These are phyloP conservation scores for Solanum chmielewskii DNA, from an alignment of 257 asterid genomes.

Conservation along the genomic window DNA sequence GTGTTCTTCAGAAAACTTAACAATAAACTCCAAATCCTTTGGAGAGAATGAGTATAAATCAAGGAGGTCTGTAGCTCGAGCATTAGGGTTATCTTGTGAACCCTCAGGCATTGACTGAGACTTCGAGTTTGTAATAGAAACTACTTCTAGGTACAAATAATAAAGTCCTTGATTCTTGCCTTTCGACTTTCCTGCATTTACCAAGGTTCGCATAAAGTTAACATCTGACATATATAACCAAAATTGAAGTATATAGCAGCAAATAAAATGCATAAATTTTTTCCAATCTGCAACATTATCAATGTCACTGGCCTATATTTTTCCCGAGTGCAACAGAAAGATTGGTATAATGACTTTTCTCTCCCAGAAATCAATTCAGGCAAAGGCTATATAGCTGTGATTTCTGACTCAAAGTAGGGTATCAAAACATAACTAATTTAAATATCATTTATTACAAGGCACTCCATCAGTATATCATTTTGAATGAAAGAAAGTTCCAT, in stretches of 20 bases:
- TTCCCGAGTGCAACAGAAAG: not conserved
- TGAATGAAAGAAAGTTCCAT: not conserved
- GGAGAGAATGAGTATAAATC: conserved; percentile 79
- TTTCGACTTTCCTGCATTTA: conserved; percentile 75
- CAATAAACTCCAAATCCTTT: conserved; percentile 81
- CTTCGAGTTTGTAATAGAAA: conserved; percentile 75
- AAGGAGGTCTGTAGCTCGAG: conserved; percentile 42
- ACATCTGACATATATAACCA: not conserved
- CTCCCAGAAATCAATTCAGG: not conserved
- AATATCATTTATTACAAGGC: not conserved
- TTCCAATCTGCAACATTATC: not conserved
- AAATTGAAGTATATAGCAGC: not conserved
- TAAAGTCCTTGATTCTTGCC: conserved; percentile 74
- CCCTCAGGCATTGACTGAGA: conserved; percentile 54
- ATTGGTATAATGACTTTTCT: not conserved
- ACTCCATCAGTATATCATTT: not conserved
- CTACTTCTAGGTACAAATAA: conserved; percentile 74
- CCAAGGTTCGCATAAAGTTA: not conserved
- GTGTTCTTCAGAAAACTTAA: conserved; percentile 81
- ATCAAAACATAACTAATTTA: not conserved
- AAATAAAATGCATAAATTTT: not conserved
- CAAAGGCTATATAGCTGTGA: not conserved
- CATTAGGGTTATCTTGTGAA: conserved; percentile 28
- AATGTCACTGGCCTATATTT: not conserved
- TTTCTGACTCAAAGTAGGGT: not conserved